These are phyloP conservation scores for Limonium bicolor DNA, from an alignment of 148 eudicot genomes.

Conservation along the genomic window DNA sequence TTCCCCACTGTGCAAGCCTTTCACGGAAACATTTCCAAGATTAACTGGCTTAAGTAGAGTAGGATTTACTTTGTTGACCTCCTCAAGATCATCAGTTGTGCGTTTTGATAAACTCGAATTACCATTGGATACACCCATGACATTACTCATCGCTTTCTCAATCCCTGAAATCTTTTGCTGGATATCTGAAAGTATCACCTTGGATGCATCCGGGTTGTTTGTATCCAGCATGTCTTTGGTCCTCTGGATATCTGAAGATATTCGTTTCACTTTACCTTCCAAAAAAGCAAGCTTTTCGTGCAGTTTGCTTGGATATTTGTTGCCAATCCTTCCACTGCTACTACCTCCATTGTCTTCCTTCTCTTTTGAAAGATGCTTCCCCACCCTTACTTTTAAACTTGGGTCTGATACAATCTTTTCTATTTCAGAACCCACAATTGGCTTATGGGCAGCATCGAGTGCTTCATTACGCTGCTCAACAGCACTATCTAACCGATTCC, in stretches of 20 bases:
- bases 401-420: constrained; percentile 8
- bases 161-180: constrained; percentile 77
- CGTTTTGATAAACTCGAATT: constrained; percentile 2
- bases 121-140: constrained; percentile 17
- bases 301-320: constrained; percentile 50
- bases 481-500: not conserved
- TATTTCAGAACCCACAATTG: not conserved
- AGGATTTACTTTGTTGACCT: constrained; percentile 5
- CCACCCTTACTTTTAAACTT: constrained; percentile 12
- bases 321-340: constrained; percentile 12
- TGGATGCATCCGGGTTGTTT: constrained; percentile 69
- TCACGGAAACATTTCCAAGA: constrained; percentile 20
- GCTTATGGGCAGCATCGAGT: not conserved
- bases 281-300: constrained; percentile 84
- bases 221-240: constrained; percentile 84
- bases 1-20: constrained; percentile 53
- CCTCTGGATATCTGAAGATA: constrained; percentile 85
- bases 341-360: constrained; percentile 16
- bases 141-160: constrained; percentile 74
- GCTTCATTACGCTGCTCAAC: not conserved
- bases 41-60: constrained; percentile 14
- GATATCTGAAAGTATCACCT: constrained; percentile 68
- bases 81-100: constrained; percentile 5
- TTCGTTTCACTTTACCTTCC: constrained; percentile 88
- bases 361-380: constrained; percentile 13